Evolutionary conservation across 768 basidiomycete species (phyloP).

Genomic region (Mycena albidolilacea): DNA sequence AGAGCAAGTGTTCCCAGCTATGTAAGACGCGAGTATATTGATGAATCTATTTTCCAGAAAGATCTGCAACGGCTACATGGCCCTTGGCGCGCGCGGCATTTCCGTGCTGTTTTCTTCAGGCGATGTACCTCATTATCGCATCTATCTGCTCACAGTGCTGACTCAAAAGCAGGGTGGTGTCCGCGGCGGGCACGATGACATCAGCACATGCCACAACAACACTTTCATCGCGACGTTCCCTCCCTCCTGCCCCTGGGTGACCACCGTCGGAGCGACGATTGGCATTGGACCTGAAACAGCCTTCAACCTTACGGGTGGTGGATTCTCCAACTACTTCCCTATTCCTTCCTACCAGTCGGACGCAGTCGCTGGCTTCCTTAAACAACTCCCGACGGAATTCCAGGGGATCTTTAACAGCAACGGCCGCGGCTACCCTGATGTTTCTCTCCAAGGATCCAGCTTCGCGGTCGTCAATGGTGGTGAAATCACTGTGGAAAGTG

Average conservation of each 20-base stretch:
- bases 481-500: not conserved
- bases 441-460: not conserved
- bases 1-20: not conserved
- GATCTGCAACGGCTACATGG: slow-evolving; percentile 15
- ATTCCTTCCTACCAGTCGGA: not conserved
- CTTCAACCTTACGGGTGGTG: not conserved
- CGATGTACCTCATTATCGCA: slow-evolving; percentile 8
- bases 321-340: not conserved
- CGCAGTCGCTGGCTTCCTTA: not conserved
- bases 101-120: slow-evolving; percentile 17
- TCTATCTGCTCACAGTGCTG: not conserved
- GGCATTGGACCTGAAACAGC: not conserved
- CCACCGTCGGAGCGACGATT: not conserved
- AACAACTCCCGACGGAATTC: not conserved
- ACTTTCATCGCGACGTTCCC: slow-evolving; percentile 31
- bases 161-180: slow-evolving; percentile 4
- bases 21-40: not conserved
- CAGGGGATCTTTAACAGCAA: not conserved
- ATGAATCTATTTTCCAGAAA: not conserved
- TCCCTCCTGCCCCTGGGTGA: slow-evolving; percentile 42
- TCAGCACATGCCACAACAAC: not conserved
- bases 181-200: slow-evolving; percentile 10
- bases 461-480: not conserved
- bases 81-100: slow-evolving; percentile 19
- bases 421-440: not conserved